A percentile compares a stretch with the other conserved stretches of the same genome.
These are phyloP conservation scores for Pythium graminicola DNA, from an alignment of 352 stramenopile genomes.

Conservation along the genomic window DNA sequence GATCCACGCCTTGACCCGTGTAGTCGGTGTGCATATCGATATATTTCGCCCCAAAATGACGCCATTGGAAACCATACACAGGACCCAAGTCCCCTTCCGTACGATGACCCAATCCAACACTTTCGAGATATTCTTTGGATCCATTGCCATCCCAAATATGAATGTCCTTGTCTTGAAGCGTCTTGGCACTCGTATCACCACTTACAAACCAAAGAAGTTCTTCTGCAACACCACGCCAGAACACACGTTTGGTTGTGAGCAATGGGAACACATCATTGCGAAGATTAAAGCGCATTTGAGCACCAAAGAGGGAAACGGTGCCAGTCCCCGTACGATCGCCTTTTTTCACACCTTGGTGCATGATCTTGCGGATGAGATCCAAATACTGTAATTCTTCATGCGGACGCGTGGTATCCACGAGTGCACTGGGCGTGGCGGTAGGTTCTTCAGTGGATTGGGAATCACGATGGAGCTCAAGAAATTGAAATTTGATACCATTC, in stretches of 20 bases:
- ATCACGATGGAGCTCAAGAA: constrained; percentile 52
- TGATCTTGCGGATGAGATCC: constrained; percentile 94
- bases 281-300: constrained; percentile 95
- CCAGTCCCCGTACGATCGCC: constrained; percentile 98
- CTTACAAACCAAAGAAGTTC: constrained; percentile 99
- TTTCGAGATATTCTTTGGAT: constrained; percentile 93
- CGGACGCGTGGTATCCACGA: constrained; percentile 11
- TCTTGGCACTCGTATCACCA: constrained; percentile 95
- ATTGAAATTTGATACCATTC: constrained; percentile 74
- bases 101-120: constrained; percentile 88
- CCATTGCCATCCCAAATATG: constrained; percentile 99
- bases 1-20: constrained; percentile 96
- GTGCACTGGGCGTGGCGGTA: constrained; percentile 24
- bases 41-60: constrained; percentile 99
- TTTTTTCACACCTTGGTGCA: constrained; percentile 89
- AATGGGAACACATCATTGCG: constrained; percentile 94
- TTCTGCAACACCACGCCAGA: constrained; percentile 98
- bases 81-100: constrained; percentile 96
- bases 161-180: constrained; percentile 96
- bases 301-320: constrained; percentile 98
- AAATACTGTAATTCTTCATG: constrained; percentile 59
- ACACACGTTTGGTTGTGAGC: constrained; percentile 99
- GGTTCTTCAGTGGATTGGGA: constrained; percentile 5
- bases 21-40: constrained; percentile 98
- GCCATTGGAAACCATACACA: constrained; percentile 98